Base-by-base conservation (phyloP, 768 basidiomycete genomes). In the Boletus sp. region DNA sequence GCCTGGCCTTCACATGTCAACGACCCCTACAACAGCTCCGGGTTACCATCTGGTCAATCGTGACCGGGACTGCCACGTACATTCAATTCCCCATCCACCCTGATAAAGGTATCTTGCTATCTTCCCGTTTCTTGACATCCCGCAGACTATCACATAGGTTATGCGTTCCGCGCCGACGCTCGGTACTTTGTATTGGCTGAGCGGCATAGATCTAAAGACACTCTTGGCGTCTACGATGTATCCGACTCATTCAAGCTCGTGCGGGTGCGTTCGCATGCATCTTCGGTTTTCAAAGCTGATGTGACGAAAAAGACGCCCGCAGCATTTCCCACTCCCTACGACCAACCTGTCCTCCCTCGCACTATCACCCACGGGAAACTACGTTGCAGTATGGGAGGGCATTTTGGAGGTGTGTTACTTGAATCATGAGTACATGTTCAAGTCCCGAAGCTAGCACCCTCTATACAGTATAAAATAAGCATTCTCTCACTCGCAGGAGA, bases 301-400 rank as follows among this genome's bases (percentile, higher is more conserved):
- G 47, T 55, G 50, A 63, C 61, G 54, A 47, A 40, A 41, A 46
- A 63, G 59, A 57, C 23, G 25, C 55, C 17, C 51, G 11, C 62
- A 94, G 94, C 91, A 95, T 71, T 95, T 93, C 59, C 79, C 89
- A 3, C 72, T 92, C 23, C 87, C 88, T 2, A 93, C 93, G 0
- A 71, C 80, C 5, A 84, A 86, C 14, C 66, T 93, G 39, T 77
- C 87, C 7, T 88, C 88, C 0, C 64, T 94, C 33, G 76, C 84
- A 2, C 71, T 93, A 23, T 93, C 92, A 19, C 90, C 92, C 2
- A 83, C 77, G 1, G 90, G 90, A 8, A 85, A 83, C 58, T 72
- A 87, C 69, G 59, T 93, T 37, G 90, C 90, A 4, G 76, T 88
- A 1, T 94, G 90, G 90, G 91, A 94, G 68, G 85, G 88, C 2